phyloP scores from a whole-genome alignment of 1,139 yeast genomes.

The Nematodospora anomalae region DNA sequence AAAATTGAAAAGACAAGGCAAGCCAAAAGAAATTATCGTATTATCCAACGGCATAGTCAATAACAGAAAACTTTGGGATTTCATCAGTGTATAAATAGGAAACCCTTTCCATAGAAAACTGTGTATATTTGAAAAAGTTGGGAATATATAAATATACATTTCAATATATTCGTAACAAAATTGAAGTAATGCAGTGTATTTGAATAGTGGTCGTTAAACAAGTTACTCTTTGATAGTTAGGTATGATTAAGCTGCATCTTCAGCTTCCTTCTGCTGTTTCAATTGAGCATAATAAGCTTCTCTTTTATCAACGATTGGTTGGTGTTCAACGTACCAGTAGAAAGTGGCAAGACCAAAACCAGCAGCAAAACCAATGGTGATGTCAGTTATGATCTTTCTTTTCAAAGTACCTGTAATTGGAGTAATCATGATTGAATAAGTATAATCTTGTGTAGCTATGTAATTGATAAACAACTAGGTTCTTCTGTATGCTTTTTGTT shows the following conservation, averaged over 20 bases:
- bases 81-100: constrained; percentile 6
- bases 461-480: not conserved
- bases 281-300: constrained; percentile 82
- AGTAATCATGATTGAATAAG: constrained; percentile 59
- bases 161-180: not conserved
- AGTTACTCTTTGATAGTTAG: not conserved
- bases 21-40: constrained; percentile 46
- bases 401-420: constrained; percentile 86
- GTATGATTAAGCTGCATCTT: constrained; percentile 36
- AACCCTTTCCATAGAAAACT: not conserved
- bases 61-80: constrained; percentile 34
- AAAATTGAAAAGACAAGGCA: constrained; percentile 28
- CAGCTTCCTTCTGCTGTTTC: constrained; percentile 72
- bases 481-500: not conserved
- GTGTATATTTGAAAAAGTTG: constrained; percentile 2
- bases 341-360: constrained; percentile 38
- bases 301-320: constrained; percentile 67
- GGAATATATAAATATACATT: constrained; percentile 4
- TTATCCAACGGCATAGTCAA: constrained; percentile 60
- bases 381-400: constrained; percentile 80
- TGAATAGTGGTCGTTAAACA: not conserved
- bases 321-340: constrained; percentile 55
- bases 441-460: constrained; percentile 1
- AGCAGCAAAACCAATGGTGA: constrained; percentile 60
- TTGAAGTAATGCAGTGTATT: not conserved